These are phyloP conservation scores for Turritis glabra DNA, from an alignment of 345 rosid genomes.

Conservation along the genomic window DNA sequence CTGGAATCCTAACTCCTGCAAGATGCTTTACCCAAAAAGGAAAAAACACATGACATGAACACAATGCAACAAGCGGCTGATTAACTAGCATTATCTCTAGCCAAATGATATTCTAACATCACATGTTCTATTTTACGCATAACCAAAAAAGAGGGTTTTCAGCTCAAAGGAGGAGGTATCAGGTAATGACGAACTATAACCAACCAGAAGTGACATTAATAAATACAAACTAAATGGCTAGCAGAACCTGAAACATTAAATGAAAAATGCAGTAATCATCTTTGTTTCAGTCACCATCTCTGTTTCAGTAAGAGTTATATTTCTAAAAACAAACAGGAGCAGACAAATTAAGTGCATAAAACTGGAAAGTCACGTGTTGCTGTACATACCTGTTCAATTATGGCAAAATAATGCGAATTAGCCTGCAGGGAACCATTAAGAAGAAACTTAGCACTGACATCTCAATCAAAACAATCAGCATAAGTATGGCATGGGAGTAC, in stretches of 20 bases:
- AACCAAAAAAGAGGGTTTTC: neutral
- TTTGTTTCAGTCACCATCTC: neutral
- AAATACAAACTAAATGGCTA: constrained; percentile 18
- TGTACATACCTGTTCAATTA: constrained; percentile 83
- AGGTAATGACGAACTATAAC: constrained; percentile 3
- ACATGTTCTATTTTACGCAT: neutral
- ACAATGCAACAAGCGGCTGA: constrained; percentile 14
- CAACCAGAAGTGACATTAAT: constrained; percentile 13
- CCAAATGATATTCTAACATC: constrained; percentile 1
- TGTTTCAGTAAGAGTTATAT: neutral
- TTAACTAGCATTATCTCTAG: constrained; percentile 1
- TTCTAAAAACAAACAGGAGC: constrained; percentile 10
- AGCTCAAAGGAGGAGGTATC: constrained; percentile 11
- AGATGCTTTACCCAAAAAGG: neutral
- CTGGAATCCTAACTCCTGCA: neutral
- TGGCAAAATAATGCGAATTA: constrained; percentile 94
- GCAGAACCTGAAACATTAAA: constrained; percentile 6
- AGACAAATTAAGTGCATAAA: neutral
- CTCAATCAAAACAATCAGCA: constrained; percentile 15
- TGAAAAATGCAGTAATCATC: constrained; percentile 13
- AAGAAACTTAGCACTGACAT: constrained; percentile 25
- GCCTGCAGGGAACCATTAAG: constrained; percentile 63
- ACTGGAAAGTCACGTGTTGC: neutral
- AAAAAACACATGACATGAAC: constrained; percentile 1
- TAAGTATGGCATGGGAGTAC: neutral